Evolutionary conservation across 768 basidiomycete genomes (phyloP).

Genomic region (Russula foetens): DNA sequence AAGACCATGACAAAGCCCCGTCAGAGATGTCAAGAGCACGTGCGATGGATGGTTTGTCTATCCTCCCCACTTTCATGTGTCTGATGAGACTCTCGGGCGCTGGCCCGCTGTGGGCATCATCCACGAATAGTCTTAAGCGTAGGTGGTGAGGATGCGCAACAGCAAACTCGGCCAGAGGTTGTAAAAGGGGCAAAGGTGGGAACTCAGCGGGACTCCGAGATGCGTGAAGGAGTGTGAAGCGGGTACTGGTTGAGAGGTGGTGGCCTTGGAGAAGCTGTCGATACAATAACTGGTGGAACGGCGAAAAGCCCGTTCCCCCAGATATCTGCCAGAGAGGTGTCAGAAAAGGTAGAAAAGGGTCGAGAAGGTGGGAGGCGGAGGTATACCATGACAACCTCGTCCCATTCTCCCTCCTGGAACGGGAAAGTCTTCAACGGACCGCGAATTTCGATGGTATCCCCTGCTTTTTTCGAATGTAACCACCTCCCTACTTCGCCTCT

Average conservation of each 20-base stretch:
- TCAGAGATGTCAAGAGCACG: conserved; percentile 30
- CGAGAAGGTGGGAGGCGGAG: no score
- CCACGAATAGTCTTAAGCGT: conserved; percentile 54
- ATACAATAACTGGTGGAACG: conserved; percentile 73
- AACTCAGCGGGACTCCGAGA: conserved; percentile 54
- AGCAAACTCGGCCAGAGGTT: conserved; percentile 43
- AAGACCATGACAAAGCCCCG: conserved; percentile 26
- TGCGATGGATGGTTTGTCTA: conserved; percentile 43
- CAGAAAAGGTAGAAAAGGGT: not conserved
- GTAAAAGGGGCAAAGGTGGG: conserved; percentile 57
- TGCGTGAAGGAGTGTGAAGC: conserved; percentile 66
- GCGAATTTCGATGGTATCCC: conserved; percentile 66
- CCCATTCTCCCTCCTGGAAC: conserved; percentile 53
- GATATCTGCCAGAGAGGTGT: conserved; percentile 49
- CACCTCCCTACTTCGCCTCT: conserved; percentile 78
- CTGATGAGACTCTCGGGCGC: conserved; percentile 14
- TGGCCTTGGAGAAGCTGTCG: conserved; percentile 34
- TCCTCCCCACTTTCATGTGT: conserved; percentile 42
- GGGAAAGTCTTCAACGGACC: conserved; percentile 67
- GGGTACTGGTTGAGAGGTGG: conserved; percentile 30
- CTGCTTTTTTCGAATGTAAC: conserved; percentile 62
- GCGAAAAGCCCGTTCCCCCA: conserved; percentile 82
- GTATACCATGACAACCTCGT: conserved; percentile 69
- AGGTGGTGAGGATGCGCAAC: conserved; percentile 47
- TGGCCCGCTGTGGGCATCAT: conserved; percentile 26